These are phyloP conservation scores for Salix arbutifolia DNA, from an alignment of 345 rosid genomes.

Conservation along the genomic window DNA sequence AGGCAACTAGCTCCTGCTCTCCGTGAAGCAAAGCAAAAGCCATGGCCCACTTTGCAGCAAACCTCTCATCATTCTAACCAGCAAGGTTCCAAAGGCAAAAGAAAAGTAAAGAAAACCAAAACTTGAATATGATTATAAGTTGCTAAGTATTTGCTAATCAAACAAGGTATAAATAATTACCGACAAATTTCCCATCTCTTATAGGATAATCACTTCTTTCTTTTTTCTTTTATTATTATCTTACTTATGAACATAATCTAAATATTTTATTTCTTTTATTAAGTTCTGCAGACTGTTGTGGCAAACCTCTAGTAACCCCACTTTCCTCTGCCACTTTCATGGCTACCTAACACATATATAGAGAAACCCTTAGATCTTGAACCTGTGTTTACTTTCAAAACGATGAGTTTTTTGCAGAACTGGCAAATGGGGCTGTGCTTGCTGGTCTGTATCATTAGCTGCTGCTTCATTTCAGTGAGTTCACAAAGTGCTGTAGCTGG, in stretches of 20 bases:
- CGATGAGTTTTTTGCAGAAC: conserved; percentile 36
- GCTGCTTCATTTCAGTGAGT: conserved; percentile 9
- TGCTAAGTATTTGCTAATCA: background rate
- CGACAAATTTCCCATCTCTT: background rate
- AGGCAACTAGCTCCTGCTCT: background rate
- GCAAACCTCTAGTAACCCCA: background rate
- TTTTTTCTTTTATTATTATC: too few relatives aligned
- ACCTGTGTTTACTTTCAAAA: conserved; percentile 2
- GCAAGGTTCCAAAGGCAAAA: background rate
- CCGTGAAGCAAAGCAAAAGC: conserved; percentile 6
- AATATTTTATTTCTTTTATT: background rate
- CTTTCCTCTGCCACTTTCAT: conserved; percentile 5
- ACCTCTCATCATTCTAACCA: background rate
- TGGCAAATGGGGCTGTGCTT: conserved; percentile 28
- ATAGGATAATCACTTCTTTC: background rate
- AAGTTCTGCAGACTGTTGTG: background rate
- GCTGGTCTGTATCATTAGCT: conserved; percentile 26
- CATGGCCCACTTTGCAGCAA: background rate
- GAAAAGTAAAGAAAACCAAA: background rate
- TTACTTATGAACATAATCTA: background rate
- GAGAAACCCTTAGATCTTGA: conserved; percentile 19
- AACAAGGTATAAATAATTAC: background rate
- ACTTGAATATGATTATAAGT: background rate
- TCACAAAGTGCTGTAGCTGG: conserved; percentile 25
- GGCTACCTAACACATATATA: conserved; percentile 6